Percentiles rank a stretch among this genome's conserved stretches.
Evolutionary conservation across 495 filamentous ascomycete species (phyloP).

Genomic region (Neohortaea acidophila): DNA sequence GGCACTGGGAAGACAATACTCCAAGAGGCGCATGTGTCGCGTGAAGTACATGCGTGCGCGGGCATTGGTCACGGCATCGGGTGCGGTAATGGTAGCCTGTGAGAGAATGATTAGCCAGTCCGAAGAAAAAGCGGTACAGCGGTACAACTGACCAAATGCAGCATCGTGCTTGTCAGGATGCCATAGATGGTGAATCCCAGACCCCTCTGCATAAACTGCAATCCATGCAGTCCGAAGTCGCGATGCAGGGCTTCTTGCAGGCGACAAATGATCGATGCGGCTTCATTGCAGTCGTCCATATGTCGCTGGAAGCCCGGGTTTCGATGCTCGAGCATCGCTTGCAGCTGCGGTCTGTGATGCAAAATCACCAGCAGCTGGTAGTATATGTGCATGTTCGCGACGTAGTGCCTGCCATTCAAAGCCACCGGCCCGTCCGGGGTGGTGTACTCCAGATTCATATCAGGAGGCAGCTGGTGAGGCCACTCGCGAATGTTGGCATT

Average conservation of each 20-base stretch:
- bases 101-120: constrained; percentile 2
- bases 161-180: constrained; percentile 81
- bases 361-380: constrained; percentile 79
- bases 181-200: constrained; percentile 93
- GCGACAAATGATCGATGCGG: constrained; percentile 77
- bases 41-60: constrained; percentile 86
- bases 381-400: constrained; percentile 86
- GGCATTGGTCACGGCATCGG: constrained; percentile 71
- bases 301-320: constrained; percentile 76
- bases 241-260: constrained; percentile 77
- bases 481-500: constrained; percentile 60
- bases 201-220: constrained; percentile 86
- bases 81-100: constrained; percentile 84
- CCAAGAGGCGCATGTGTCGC: constrained; percentile 87
- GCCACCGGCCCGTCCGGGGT: constrained; percentile 67
- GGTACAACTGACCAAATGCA: constrained; percentile 63
- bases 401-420: constrained; percentile 66
- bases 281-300: constrained; percentile 71
- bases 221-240: constrained; percentile 60
- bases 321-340: constrained; percentile 52
- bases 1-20: constrained; percentile 77
- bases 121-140: background rate
- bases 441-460: constrained; percentile 67
- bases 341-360: constrained; percentile 75
- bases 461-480: constrained; percentile 59